These are phyloP conservation scores for Solanum pimpinellifolium DNA, from an alignment of 257 asterid species.

Conservation along the genomic window DNA sequence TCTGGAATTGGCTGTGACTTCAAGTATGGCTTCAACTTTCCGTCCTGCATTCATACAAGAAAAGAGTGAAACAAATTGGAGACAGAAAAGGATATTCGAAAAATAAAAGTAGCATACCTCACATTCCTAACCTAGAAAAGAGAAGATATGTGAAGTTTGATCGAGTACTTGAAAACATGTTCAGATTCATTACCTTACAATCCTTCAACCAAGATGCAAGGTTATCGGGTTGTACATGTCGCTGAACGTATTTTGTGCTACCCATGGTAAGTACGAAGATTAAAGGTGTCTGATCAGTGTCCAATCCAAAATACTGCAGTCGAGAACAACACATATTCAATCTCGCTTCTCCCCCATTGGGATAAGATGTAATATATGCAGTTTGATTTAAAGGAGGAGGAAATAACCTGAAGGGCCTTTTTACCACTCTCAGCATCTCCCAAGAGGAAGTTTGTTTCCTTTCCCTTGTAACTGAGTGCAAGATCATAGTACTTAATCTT, in stretches of 20 bases:
- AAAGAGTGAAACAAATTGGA: neutral
- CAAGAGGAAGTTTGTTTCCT: constrained; percentile 60
- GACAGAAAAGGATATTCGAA: neutral
- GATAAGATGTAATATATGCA: neutral
- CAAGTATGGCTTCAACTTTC: constrained; percentile 42
- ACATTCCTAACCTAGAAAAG: neutral
- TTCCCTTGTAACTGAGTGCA: constrained; percentile 54
- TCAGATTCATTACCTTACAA: constrained; percentile 26
- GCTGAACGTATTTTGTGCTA: constrained; percentile 43
- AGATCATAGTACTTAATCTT: constrained; percentile 41
- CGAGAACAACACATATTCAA: neutral
- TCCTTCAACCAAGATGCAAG: constrained; percentile 62
- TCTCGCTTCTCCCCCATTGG: neutral
- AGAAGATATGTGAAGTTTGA: neutral
- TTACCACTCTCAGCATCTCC: constrained; percentile 52
- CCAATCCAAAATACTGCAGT: constrained; percentile 67
- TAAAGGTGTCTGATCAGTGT: constrained; percentile 49
- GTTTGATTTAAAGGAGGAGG: neutral
- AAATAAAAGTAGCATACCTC: neutral
- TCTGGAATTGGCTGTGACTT: constrained; percentile 77
- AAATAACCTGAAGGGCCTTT: constrained; percentile 64
- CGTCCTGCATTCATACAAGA: constrained; percentile 33
- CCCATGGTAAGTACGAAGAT: constrained; percentile 36
- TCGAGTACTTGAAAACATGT: neutral
- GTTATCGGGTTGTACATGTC: constrained; percentile 45